A percentile compares a stretch with the other conserved stretches of the same genome.
Evolutionary conservation across 768 basidiomycete species (phyloP).

Genomic region (Lactifluus volemus): DNA sequence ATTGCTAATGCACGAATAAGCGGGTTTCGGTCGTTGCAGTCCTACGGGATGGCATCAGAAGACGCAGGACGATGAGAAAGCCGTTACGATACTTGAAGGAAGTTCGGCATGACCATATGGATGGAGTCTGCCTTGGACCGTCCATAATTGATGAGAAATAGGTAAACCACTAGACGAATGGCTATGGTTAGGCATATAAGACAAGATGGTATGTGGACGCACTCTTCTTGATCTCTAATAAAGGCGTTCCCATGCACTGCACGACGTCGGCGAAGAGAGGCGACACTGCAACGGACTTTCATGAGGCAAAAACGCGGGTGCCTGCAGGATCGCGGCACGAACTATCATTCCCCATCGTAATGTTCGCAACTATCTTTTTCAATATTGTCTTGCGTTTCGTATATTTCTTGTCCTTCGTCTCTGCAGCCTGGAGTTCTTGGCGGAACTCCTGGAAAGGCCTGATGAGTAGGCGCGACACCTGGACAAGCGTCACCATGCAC

Average conservation of each 20-base stretch:
- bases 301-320: constrained; percentile 13
- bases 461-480: constrained; percentile 8
- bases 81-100: constrained; percentile 5
- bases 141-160: constrained; percentile 96
- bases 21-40: constrained; percentile 93
- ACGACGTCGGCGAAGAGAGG: constrained; percentile 92
- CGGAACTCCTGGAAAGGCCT: constrained; percentile 62
- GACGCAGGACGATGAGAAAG: background rate
- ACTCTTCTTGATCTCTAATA: constrained; percentile 99
- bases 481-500: constrained; percentile 15
- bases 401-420: constrained; percentile 95
- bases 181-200: background rate
- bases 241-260: constrained; percentile 88
- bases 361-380: constrained; percentile 98
- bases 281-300: constrained; percentile 55
- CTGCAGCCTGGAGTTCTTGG: constrained; percentile 82
- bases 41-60: constrained; percentile 40
- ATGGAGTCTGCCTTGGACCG: constrained; percentile 90
- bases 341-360: constrained; percentile 99
- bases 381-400: constrained; percentile 87
- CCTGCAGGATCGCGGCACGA: constrained; percentile 30
- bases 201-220: constrained; percentile 25
- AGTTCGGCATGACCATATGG: constrained; percentile 29
- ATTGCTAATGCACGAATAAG: constrained; percentile 95
- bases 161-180: constrained; percentile 75